These are phyloP conservation scores for Dioscorea zingiberensis DNA, from an alignment of 106 monocot species.

Conservation along the genomic window DNA sequence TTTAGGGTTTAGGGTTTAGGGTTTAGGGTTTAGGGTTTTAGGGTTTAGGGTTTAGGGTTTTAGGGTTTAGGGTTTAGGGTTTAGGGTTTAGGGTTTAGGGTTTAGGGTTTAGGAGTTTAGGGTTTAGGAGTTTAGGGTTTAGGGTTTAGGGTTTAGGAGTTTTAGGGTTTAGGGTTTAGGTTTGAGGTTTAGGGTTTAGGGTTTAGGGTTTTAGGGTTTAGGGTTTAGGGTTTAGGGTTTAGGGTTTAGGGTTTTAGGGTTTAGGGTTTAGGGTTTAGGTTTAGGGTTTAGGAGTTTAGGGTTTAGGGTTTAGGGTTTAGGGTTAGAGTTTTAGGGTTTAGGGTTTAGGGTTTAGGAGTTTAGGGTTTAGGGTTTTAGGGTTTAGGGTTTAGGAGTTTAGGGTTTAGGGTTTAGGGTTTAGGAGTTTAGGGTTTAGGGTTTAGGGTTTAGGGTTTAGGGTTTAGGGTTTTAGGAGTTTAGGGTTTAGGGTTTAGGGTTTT, in stretches of 20 bases:
- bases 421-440: conserved; percentile 3
- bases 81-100: conserved; percentile 2
- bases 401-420: conserved; percentile 2
- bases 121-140: background rate
- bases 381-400: conserved; percentile 3
- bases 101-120: conserved; percentile 1
- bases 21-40: conserved; percentile 2
- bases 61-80: conserved; percentile 2
- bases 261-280: background rate
- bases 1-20: conserved; percentile 3
- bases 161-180: background rate
- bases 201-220: background rate
- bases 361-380: conserved; percentile 3
- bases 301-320: background rate
- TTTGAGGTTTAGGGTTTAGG: no score
- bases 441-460: conserved; percentile 1
- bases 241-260: background rate
- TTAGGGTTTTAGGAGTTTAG: background rate
- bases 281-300: background rate
- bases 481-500: conserved; percentile 3
- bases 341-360: conserved; percentile 1
- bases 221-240: conserved; percentile 1
- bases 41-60: background rate
- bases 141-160: conserved; percentile 1
- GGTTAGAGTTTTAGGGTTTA: background rate